Evolutionary conservation across 1,284 basidiomycete species (phyloP), one percentile per base, ranked within the genome.

Genomic region (Anthracocystis setariae): DNA sequence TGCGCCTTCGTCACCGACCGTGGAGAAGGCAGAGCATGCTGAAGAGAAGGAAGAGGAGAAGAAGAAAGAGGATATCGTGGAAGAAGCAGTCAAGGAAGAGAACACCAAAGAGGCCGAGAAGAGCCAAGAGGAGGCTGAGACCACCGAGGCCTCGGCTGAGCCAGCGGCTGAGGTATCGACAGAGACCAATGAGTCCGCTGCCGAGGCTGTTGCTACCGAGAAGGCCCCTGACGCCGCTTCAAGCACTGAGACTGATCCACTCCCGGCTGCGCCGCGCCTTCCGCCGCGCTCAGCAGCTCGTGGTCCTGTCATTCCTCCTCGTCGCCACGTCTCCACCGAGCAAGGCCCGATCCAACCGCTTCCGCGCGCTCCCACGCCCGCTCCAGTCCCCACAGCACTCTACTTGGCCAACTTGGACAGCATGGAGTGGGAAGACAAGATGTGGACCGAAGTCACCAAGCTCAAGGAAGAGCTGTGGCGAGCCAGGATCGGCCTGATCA

Each of bases 371-470:
- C 42, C 57, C 17, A 25, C 32, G 10, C 18, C 32, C 29, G 18
- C 57, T n/a, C 50, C 35, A 13, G 24, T 33, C 3, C 21, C 37
- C 32, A 55, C 64, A 17, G 58, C 56, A 5, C 48, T 73, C 32
- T 63, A 50, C 15, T 37, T 67, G 9, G 54, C 55, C 46, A 64
- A 58, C n/a, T 46, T 59, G 10, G 71, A 62, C 15, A 33, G 46
- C 2, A 52, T 78, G 59, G 65, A 61, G 23, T 79, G 77, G 78
- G 78, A 80, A 43, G 78, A 80, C 43, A 72, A 62, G 58, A 71
- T 73, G 61, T 80, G 76, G 74, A 65, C 66, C 39, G 77, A 80
- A 53, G 46, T 78, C 12, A 63, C 67, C 39, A 73, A 73, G 51
- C 67, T 77, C 46, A 78, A 77, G 49, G 74, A 77, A 35, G 77